A percentile compares a stretch with the other conserved stretches of the same genome.
Conservation (phyloP, 164 flowering plant species). For the Nymphaea colorata region DNA sequence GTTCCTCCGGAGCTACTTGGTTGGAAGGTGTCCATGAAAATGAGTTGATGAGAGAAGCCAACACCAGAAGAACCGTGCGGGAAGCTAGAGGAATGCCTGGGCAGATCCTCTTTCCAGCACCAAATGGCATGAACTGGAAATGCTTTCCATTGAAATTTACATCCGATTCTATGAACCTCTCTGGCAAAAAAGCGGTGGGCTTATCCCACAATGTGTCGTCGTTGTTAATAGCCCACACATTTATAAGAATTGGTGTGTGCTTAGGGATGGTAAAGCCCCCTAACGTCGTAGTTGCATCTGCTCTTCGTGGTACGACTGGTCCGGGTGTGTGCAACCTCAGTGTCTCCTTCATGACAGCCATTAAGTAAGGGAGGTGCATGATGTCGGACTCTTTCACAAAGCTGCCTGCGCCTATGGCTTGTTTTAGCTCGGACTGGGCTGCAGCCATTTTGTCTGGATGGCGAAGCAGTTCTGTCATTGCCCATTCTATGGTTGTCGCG, state of each 20-base stretch:
- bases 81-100: no score
- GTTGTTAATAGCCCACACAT: constrained; percentile 5
- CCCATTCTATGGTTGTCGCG: constrained; percentile 56
- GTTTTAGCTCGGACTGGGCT: constrained; percentile 30
- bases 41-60: no score
- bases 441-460: constrained; percentile 24
- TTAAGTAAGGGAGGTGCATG: background rate
- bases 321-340: constrained; percentile 5
- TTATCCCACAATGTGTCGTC: constrained; percentile 1
- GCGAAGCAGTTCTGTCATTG: constrained; percentile 50
- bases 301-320: no score
- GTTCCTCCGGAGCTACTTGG: no score
- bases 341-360: constrained; percentile 4
- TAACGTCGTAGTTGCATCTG: background rate
- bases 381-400: constrained; percentile 12
- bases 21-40: no score
- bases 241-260: constrained; percentile 3
- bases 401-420: constrained; percentile 21
- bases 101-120: no score
- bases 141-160: constrained; percentile 2
- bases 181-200: constrained; percentile 1
- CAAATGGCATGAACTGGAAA: background rate
- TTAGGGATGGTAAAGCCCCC: constrained; percentile 1
- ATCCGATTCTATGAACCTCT: constrained; percentile 2
- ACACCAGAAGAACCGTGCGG: no score